Evolutionary conservation across 768 basidiomycete species (phyloP), one percentile per base, ranked within the genome.

Genomic region (Chalciporus chontae): DNA sequence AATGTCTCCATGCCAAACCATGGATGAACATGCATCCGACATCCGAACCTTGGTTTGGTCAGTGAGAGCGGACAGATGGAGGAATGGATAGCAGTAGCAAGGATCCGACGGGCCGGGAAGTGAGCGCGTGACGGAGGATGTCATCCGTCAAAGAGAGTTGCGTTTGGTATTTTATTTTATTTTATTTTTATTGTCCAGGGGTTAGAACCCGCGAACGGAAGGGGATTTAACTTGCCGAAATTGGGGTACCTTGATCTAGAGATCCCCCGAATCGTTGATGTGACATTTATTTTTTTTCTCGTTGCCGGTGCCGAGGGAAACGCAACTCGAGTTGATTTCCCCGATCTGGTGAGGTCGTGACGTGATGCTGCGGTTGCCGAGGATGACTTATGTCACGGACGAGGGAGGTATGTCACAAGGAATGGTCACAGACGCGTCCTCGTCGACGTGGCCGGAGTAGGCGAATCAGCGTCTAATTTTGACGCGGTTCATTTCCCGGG

Each of bases 301-400:
- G 34, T 71, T 73, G 72, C 73, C 76, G 75, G 69, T 70, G 75
- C 68, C 69, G 65, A 68, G 69, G 67, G 62, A 60, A 56, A 58
- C 56, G 58, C 62, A 57, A 34, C 51, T 64, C 64, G 56, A 50
- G 56, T 58, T 63, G 45, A 48, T 54, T 71, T 62, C 70, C n/a
- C 71, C 63, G 68, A 72, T 76, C 55, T 61, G 69, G 71, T 36
- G 34, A 36, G 8, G 32, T 48, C 38, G 62, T 61, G 60, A 61
- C 61, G 58, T 64, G 58, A 64, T 58, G 51, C 61, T 63, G 61
- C 61, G 61, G 61, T 63, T 63, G 61, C 61, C 61, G 61, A 63
- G 54, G 58, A 63, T 66, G n/a, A n/a, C n/a, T n/a, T 65, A 54
- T 53, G 62, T 63, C 62, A 63, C 63, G 34, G 45, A 53, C 56